phyloP scores from a whole-genome alignment of 495 filamentous ascomycete genomes.

The Penicillium nucicola region DNA sequence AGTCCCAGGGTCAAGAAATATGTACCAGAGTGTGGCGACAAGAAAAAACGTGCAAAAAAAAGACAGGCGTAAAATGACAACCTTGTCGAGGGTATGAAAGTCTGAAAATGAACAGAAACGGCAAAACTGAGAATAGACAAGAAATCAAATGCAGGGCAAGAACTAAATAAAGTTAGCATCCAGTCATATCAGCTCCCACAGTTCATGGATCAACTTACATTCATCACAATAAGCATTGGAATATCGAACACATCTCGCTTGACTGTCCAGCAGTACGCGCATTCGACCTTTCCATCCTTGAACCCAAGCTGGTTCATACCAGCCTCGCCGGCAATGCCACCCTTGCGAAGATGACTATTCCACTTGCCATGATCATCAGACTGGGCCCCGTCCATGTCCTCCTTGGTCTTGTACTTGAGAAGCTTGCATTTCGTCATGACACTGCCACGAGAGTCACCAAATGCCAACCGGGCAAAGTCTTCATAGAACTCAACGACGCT shows the following conservation, averaged over 20 bases:
- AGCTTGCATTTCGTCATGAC: constrained; percentile 82
- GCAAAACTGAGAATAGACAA: constrained; percentile 7
- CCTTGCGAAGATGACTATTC: constrained; percentile 45
- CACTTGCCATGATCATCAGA: constrained; percentile 44
- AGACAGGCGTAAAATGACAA: constrained; percentile 3
- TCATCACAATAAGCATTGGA: constrained; percentile 96
- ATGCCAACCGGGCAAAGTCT: constrained; percentile 87
- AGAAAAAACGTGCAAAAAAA: constrained; percentile 9
- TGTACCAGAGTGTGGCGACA: constrained; percentile 18
- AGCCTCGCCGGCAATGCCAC: constrained; percentile 68
- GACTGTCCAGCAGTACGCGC: constrained; percentile 93
- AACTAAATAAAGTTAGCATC: constrained; percentile 30
- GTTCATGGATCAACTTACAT: constrained; percentile 61
- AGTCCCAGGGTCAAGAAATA: constrained; percentile 22
- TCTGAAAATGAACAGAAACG: constrained; percentile 6
- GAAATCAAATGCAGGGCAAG: constrained; percentile 45
- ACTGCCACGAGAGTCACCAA: constrained; percentile 79
- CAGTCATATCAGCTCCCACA: neutral
- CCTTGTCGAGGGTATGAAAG: constrained; percentile 21
- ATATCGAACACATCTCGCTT: constrained; percentile 97
- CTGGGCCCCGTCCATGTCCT: constrained; percentile 49
- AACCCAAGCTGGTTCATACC: constrained; percentile 71
- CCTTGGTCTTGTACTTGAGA: constrained; percentile 82
- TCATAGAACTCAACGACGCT: constrained; percentile 94
- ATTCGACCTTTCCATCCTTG: constrained; percentile 89